Evolutionary conservation across 2,329 filamentous ascomycete genomes (phyloP).

Genomic region (Diaporthe capsici): DNA sequence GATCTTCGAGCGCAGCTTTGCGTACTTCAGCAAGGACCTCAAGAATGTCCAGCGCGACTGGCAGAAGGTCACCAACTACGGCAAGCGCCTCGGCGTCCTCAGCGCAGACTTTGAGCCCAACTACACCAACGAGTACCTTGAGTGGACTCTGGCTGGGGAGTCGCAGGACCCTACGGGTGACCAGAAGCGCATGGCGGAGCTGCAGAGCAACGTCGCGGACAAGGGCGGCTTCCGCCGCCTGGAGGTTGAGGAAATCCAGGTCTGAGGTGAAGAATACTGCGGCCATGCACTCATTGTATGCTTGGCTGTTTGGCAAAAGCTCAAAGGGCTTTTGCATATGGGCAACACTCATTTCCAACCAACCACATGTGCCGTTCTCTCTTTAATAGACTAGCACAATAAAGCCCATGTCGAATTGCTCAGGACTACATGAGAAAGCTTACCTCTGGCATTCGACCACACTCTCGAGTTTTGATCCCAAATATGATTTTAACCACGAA

Average conservation of each 20-base stretch:
- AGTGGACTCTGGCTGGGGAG: slow-evolving; percentile 75
- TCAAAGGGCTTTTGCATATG: background rate
- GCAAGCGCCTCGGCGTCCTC: slow-evolving; percentile 79
- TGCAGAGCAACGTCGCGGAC: slow-evolving; percentile 76
- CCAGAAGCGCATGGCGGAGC: slow-evolving; percentile 79
- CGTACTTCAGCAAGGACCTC: slow-evolving; percentile 81
- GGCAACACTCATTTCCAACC: background rate
- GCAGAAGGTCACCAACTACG: slow-evolving; percentile 83
- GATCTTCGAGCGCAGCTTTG: slow-evolving; percentile 84
- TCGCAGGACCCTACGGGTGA: slow-evolving; percentile 78
- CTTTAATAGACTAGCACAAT: slow-evolving; percentile 20
- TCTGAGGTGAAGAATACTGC: background rate
- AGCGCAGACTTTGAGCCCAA: slow-evolving; percentile 76
- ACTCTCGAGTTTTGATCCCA: background rate
- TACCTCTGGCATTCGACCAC: accelerated
- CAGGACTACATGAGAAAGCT: background rate
- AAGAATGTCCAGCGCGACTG: slow-evolving; percentile 84
- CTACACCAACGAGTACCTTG: slow-evolving; percentile 80
- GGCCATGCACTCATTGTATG: background rate
- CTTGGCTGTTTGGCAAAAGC: background rate
- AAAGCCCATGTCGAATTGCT: background rate
- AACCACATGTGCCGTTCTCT: slow-evolving; percentile 5
- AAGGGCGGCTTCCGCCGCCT: slow-evolving; percentile 74
- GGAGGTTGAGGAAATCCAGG: slow-evolving; percentile 19
- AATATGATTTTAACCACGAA: background rate